Base-by-base conservation (phyloP, 441 rosid genomes). In the Mallotus repandus region DNA sequence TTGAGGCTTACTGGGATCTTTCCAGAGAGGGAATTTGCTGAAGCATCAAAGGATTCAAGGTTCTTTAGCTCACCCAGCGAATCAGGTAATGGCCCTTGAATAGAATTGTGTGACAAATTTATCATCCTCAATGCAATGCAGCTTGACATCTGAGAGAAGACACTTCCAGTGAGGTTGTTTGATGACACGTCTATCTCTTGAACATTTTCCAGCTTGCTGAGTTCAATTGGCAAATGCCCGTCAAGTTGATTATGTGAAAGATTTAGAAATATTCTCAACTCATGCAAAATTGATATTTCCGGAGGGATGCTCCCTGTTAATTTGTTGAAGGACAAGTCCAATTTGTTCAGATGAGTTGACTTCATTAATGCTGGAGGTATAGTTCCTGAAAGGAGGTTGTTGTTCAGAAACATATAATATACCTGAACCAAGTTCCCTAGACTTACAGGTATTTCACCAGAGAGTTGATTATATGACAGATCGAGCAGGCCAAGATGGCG, bases 351-450 rank as follows among this genome's bases (percentile, higher is more conserved):
- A 58, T 68, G 71, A 64, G 57, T 52, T 81, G 88, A 80, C 25
- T 69, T 61, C 56, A 84, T 83, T 53, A 86, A 46, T 19, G 84
- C 21, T 38, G 84, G 72, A 7, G 92, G 90, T 65, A 88, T 81
- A 29, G 74, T 59, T 73, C 86, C 88, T 18, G 89, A 82, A 62
- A 88, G 88, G 64, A 65, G 70, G 75, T 88, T 88, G 84, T 84
- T 84, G 81, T 81, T 82, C 62, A 88, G 92, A 74, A 82, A 75
- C 78, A 88, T 21, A 7, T 2, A 79, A 45, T 58, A 66, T 61
- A 86, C 19, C 2, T 2, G 83, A 22, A 45, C 68, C 59, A 80
- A 22, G 15, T 80, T 60, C 35, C 84, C 81, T 41, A 82, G 53
- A 49, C 72, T 77, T 60, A 18, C 32, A 7, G 82, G 82, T 25